These are phyloP conservation scores for Crucibulum laeve DNA, from an alignment of 768 basidiomycete genomes.

Conservation along the genomic window DNA sequence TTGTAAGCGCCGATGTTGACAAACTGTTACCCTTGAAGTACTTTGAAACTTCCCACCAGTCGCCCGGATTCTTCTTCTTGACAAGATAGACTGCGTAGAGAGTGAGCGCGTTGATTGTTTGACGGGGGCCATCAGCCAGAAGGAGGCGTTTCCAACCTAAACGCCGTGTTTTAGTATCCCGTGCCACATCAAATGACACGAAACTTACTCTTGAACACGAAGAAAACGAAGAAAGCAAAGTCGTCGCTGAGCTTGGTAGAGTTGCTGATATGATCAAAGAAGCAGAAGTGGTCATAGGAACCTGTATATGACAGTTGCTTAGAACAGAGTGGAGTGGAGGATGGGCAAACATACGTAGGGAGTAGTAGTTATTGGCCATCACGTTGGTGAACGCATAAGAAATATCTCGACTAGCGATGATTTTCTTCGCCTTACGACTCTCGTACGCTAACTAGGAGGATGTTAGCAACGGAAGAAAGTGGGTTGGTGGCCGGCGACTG, in stretches of 20 bases:
- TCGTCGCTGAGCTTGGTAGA: constrained; percentile 96
- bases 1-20: constrained; percentile 78
- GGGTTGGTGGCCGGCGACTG: constrained; percentile 20
- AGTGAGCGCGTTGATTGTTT: constrained; percentile 96
- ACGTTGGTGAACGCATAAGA: constrained; percentile 98
- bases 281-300: constrained; percentile 96
- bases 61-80: constrained; percentile 32
- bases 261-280: constrained; percentile 94
- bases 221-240: constrained; percentile 99
- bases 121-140: constrained; percentile 95
- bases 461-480: constrained; percentile 4
- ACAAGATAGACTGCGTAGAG: constrained; percentile 79
- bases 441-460: constrained; percentile 81
- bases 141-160: constrained; percentile 40
- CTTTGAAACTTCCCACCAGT: constrained; percentile 68
- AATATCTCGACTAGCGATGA: constrained; percentile 93
- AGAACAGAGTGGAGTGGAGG: constrained; percentile 1
- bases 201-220: constrained; percentile 91
- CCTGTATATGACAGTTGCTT: constrained; percentile 38
- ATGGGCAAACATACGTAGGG: constrained; percentile 61
- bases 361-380: constrained; percentile 96
- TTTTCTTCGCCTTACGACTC: constrained; percentile 85
- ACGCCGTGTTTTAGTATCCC: neutral
- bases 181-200: neutral
- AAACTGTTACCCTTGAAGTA: constrained; percentile 77